Evolutionary conservation across 2,329 filamentous ascomycete species (phyloP).

Genomic region (Waltergamsia citrina): DNA sequence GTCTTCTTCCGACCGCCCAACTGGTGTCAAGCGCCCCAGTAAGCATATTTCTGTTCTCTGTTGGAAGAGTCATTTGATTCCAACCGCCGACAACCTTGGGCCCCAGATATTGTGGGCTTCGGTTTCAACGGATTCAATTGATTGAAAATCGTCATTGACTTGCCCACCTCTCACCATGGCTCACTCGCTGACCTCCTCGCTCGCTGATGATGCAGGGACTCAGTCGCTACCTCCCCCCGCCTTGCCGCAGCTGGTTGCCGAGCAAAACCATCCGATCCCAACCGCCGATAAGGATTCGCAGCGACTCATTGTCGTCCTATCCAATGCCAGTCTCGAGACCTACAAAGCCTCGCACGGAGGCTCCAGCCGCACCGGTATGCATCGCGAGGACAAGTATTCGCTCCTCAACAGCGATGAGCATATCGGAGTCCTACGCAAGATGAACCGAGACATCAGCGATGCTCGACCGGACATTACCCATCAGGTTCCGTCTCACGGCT

Average conservation of each 20-base stretch:
- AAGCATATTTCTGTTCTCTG: constrained; percentile 11
- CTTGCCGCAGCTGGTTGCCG: constrained; percentile 84
- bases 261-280: constrained; percentile 80
- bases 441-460: constrained; percentile 98
- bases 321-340: constrained; percentile 94
- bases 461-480: constrained; percentile 96
- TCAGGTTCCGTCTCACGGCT: constrained; percentile 54
- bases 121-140: too few species aligned
- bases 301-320: constrained; percentile 88
- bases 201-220: constrained; percentile 49
- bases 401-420: constrained; percentile 98
- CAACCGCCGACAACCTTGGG: too few species aligned
- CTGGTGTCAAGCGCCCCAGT: constrained; percentile 33
- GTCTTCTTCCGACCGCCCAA: constrained; percentile 29
- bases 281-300: constrained; percentile 82
- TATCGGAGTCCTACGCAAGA: constrained; percentile 98
- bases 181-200: neutral
- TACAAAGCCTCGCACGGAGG: constrained; percentile 82
- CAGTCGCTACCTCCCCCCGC: constrained; percentile 90
- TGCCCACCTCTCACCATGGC: neutral
- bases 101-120: too few species aligned
- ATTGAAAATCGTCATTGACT: too few species aligned
- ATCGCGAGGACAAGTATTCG: constrained; percentile 90
- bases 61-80: too few species aligned
- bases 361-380: constrained; percentile 50